Conservation (phyloP, 768 basidiomycete species). For the Lentinus brumalis region DNA sequence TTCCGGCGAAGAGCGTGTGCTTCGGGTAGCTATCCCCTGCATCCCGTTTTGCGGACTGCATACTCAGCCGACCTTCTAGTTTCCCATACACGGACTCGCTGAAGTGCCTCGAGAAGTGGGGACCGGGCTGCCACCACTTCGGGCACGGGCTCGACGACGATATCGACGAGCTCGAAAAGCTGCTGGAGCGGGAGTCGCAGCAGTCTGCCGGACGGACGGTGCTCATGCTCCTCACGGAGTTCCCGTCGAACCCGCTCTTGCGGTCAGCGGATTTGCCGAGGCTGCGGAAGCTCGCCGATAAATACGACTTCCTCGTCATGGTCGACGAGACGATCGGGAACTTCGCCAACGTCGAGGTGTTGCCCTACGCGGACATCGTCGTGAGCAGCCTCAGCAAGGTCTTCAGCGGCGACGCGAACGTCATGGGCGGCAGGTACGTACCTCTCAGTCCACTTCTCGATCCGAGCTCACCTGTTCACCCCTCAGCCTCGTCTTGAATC, state of each 20-base stretch:
- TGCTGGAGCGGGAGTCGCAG: slow-evolving; percentile 52
- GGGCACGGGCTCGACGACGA: slow-evolving; percentile 79
- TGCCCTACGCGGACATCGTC: slow-evolving; percentile 85
- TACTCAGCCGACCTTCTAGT: slow-evolving; percentile 39
- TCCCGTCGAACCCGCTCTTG: slow-evolving; percentile 93
- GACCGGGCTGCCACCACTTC: slow-evolving; percentile 88
- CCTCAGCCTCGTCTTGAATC: slow-evolving; percentile 84
- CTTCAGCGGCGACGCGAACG: slow-evolving; percentile 92
- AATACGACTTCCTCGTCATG: slow-evolving; percentile 84
- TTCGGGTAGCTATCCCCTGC: slow-evolving; percentile 70
- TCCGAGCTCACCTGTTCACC: background rate
- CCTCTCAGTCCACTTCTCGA: background rate
- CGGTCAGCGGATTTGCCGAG: slow-evolving; percentile 79
- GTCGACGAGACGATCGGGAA: slow-evolving; percentile 96
- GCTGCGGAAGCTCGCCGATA: slow-evolving; percentile 79
- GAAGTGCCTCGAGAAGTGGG: slow-evolving; percentile 95
- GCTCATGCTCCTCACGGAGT: slow-evolving; percentile 86
- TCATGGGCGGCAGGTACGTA: slow-evolving; percentile 94
- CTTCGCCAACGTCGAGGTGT: slow-evolving; percentile 88
- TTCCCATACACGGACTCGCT: slow-evolving; percentile 96
- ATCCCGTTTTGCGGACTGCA: background rate
- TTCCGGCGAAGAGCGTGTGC: slow-evolving; percentile 81
- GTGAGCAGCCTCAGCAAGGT: slow-evolving; percentile 93
- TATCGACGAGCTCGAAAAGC: slow-evolving; percentile 66
- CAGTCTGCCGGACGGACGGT: slow-evolving; percentile 58